Evolutionary conservation across 176 grass and related monocot genomes (phyloP).

Genomic region (bread wheat (Triticum aestivum)): DNA sequence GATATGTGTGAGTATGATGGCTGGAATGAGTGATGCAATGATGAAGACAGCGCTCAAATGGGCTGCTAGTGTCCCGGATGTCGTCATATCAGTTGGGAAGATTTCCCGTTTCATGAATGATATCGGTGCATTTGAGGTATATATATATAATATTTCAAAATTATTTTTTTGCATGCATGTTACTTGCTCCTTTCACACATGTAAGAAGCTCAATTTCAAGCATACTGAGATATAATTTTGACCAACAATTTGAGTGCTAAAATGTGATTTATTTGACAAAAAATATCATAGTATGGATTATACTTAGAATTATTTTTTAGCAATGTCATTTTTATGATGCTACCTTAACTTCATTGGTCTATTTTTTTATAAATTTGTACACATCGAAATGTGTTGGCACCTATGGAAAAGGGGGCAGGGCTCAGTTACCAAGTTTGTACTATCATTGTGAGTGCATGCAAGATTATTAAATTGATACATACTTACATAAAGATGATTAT

Average conservation of each 20-base stretch:
- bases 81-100: background rate
- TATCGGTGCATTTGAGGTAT: slow-evolving; percentile 5
- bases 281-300: background rate
- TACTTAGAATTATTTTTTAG: background rate
- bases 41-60: slow-evolving; percentile 45
- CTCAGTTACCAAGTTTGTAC: background rate
- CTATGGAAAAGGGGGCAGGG: background rate
- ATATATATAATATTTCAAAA: too few relatives aligned
- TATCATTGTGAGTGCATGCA: background rate
- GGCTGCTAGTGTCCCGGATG: background rate
- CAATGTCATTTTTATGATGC: background rate
- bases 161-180: background rate
- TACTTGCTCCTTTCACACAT: background rate
- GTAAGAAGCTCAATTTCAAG: background rate
- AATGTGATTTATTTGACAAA: background rate
- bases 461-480: background rate
- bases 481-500: background rate
- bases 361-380: background rate
- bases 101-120: background rate
- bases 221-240: background rate
- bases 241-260: background rate
- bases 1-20: background rate
- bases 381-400: background rate
- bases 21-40: slow-evolving; percentile 33
- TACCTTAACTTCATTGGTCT: background rate